phyloP scores from a whole-genome alignment of 805 yeast genomes.

The Candida nanaspora region DNA sequence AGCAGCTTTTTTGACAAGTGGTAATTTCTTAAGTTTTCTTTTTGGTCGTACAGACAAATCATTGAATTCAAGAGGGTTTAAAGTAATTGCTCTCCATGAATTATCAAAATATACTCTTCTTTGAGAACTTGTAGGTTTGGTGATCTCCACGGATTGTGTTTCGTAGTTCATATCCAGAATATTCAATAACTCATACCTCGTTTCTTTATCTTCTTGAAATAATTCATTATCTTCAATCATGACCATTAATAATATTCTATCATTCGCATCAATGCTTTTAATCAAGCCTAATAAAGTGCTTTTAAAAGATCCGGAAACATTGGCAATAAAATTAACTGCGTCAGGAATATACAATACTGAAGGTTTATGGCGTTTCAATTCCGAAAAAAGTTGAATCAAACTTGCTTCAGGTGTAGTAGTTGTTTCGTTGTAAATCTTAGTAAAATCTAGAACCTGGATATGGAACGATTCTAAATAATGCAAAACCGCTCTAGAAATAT shows the following conservation, averaged over 20 bases:
- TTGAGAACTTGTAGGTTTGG: slow-evolving; percentile 37
- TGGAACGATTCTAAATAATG: slow-evolving; percentile 84
- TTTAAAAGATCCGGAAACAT: slow-evolving; percentile 61
- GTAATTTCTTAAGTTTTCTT: slow-evolving; percentile 35
- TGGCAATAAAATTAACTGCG: slow-evolving; percentile 65
- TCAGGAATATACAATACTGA: slow-evolving; percentile 80
- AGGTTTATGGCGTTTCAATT: slow-evolving; percentile 86
- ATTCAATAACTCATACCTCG: slow-evolving; percentile 39
- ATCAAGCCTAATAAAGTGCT: slow-evolving; percentile 67
- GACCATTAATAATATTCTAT: slow-evolving; percentile 68
- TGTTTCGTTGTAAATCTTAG: slow-evolving; percentile 69
- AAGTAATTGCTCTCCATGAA: slow-evolving; percentile 45
- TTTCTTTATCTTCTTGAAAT: slow-evolving; percentile 23
- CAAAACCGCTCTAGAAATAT: slow-evolving; percentile 73
- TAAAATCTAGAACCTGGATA: slow-evolving; percentile 78
- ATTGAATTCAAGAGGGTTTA: slow-evolving; percentile 68
- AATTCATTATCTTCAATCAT: slow-evolving; percentile 40
- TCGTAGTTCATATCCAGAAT: slow-evolving; percentile 37
- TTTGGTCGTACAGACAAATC: slow-evolving; percentile 54
- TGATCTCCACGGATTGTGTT: slow-evolving; percentile 1
- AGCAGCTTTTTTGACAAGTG: slow-evolving; percentile 14
- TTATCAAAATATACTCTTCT: slow-evolving; percentile 49
- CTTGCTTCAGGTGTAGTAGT: slow-evolving; percentile 78
- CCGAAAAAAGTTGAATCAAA: slow-evolving; percentile 75
- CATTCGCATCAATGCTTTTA: slow-evolving; percentile 61